Conservation (phyloP, 768 basidiomycete genomes). For the Calocera cornea region DNA sequence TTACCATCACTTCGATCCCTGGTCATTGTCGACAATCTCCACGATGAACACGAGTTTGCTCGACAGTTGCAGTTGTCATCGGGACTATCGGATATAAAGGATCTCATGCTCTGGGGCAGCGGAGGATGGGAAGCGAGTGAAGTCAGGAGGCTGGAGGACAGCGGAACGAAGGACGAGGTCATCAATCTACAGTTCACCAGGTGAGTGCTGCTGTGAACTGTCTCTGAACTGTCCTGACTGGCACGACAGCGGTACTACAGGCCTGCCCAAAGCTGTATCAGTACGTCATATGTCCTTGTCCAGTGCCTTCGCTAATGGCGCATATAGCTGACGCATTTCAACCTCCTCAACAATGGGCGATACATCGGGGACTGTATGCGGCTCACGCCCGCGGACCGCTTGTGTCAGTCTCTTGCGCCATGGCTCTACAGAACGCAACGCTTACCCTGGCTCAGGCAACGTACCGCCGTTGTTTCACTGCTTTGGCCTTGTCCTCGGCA, state of each 20-base stretch:
- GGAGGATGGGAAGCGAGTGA: constrained; percentile 31
- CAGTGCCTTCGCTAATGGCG: neutral
- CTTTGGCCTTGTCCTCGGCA: constrained; percentile 67
- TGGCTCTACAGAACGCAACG: neutral
- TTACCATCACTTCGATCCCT: constrained; percentile 52
- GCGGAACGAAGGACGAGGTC: constrained; percentile 48
- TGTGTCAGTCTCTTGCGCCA: constrained; percentile 37
- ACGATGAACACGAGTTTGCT: constrained; percentile 29
- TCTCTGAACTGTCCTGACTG: neutral
- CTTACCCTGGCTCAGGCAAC: constrained; percentile 40
- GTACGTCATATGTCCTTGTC: constrained; percentile 29
- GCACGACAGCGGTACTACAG: constrained; percentile 56
- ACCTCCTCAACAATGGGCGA: constrained; percentile 64
- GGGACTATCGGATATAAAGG: constrained; percentile 54
- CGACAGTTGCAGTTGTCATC: constrained; percentile 32
- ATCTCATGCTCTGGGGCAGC: constrained; percentile 55
- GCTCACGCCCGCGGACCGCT: constrained; percentile 47
- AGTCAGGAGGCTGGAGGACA: constrained; percentile 32
- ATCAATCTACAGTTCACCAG: constrained; percentile 80
- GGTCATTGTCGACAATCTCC: constrained; percentile 52
- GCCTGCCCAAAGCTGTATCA: constrained; percentile 69
- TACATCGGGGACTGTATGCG: constrained; percentile 60
- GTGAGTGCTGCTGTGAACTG: constrained; percentile 25
- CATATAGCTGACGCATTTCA: constrained; percentile 58
- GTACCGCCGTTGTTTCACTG: constrained; percentile 77